phyloP scores from a whole-genome alignment of 352 stramenopile genomes.

The Phytophthora syringae region DNA sequence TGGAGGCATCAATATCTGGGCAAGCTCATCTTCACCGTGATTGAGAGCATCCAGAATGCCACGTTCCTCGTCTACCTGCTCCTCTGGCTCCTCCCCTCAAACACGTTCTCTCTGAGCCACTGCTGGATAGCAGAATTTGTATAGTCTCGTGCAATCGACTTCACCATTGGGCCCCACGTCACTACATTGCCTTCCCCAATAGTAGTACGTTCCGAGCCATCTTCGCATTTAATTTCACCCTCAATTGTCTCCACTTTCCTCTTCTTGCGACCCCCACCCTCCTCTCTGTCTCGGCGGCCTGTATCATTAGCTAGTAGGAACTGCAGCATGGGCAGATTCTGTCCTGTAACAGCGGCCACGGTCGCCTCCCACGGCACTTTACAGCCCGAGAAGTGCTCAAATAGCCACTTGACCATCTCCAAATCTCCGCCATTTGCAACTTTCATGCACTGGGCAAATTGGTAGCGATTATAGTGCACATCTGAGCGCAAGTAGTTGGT shows the following conservation, averaged over 20 bases:
- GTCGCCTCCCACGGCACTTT: not conserved
- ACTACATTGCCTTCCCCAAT: not conserved
- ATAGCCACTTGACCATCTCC: constrained; percentile 5
- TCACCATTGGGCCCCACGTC: not conserved
- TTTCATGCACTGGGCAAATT: constrained; percentile 7
- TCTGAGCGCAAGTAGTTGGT: constrained; percentile 13
- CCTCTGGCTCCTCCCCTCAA: not conserved
- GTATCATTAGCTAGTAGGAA: constrained; percentile 10
- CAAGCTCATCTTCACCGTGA: not conserved
- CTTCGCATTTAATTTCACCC: not conserved
- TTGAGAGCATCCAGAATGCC: not conserved
- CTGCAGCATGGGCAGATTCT: constrained; percentile 3
- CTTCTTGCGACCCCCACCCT: not conserved
- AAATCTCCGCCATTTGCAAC: not conserved
- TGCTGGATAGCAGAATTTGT: not conserved
- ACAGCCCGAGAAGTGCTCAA: constrained; percentile 3
- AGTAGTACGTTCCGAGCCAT: too few species aligned
- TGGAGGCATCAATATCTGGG: constrained; percentile 1
- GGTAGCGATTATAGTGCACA: constrained; percentile 7
- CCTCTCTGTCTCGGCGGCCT: not conserved
- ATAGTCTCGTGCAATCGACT: not conserved
- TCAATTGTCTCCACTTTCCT: not conserved
- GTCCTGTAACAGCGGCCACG: not conserved
- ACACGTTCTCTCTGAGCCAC: constrained; percentile 6
- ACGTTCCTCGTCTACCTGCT: not conserved